phyloP scores from a whole-genome alignment of 1,284 basidiomycete genomes.

The Cerioporus squamosus region DNA sequence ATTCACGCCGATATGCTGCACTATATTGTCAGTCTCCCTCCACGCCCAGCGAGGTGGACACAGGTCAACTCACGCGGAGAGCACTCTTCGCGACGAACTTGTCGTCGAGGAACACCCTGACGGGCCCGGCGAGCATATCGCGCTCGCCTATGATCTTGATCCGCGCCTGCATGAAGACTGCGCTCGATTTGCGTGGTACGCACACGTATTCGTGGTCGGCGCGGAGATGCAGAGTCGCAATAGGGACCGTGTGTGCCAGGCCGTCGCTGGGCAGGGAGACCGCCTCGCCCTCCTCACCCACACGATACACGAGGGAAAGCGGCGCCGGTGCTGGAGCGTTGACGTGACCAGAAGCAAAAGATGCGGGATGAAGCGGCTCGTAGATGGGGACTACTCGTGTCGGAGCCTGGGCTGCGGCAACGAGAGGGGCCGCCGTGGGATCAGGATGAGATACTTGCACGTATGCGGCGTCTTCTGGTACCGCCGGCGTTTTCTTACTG shows the following conservation, averaged over 20 bases:
- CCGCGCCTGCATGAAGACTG: constrained; percentile 47
- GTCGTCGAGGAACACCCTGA: constrained; percentile 54
- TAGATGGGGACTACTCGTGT: too few species aligned
- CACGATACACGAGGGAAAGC: constrained; percentile 49
- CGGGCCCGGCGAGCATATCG: constrained; percentile 51
- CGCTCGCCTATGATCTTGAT: constrained; percentile 58
- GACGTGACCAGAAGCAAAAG: too few species aligned
- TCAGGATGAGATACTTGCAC: too few species aligned
- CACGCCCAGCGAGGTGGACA: too few species aligned
- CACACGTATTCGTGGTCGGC: constrained; percentile 51
- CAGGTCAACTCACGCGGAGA: constrained; percentile 40
- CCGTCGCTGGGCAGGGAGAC: constrained; percentile 58
- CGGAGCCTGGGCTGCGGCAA: too few species aligned
- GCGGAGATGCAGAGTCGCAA: constrained; percentile 54
- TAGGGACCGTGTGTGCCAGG: constrained; percentile 53
- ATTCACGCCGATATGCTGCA: constrained; percentile 28
- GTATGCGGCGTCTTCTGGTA: too few species aligned
- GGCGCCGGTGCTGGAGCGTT: not conserved
- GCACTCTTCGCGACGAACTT: constrained; percentile 51
- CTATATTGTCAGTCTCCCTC: too few species aligned
- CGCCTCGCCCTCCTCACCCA: constrained; percentile 41
- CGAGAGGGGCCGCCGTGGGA: too few species aligned
- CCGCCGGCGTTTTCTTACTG: too few species aligned
- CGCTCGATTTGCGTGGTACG: constrained; percentile 49
- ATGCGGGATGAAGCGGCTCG: too few species aligned